Conservation (phyloP, 2,329 filamentous ascomycete genomes). For the Paraphaeosphaeria minitans region DNA sequence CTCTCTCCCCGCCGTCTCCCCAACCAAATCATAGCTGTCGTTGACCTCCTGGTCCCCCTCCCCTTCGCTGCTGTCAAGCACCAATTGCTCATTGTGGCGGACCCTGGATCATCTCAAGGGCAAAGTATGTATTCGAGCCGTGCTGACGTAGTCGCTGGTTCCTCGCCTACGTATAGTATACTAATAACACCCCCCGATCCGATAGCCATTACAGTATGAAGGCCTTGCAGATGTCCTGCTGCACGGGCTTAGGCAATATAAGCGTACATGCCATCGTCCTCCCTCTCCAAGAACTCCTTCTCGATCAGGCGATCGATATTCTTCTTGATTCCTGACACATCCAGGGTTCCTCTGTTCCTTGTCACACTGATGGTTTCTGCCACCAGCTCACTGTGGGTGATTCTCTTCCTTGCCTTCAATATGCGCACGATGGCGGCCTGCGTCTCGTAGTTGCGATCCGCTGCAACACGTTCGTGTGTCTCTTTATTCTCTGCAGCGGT, state of each 20-base stretch:
- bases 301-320: constrained; percentile 84
- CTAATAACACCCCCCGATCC: not conserved
- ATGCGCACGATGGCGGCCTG: constrained; percentile 96
- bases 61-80: not conserved
- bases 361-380: constrained; percentile 92
- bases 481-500: constrained; percentile 93
- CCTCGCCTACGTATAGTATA: not conserved
- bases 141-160: constrained; percentile 2
- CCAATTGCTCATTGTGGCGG: constrained; percentile 1
- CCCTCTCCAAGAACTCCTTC: constrained; percentile 47
- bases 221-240: not conserved
- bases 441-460: constrained; percentile 92
- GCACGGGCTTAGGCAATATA: constrained; percentile 50
- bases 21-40: constrained; percentile 51
- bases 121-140: not conserved
- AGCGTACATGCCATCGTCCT: constrained; percentile 49
- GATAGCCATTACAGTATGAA: not conserved
- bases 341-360: constrained; percentile 81
- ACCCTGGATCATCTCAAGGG: not conserved
- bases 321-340: constrained; percentile 87
- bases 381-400: constrained; percentile 85
- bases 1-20: constrained; percentile 48
- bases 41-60: constrained; percentile 42
- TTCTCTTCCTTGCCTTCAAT: constrained; percentile 91
- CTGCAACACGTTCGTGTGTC: constrained; percentile 86